phyloP scores from a whole-genome alignment of 305 asterid genomes.

The Coffea humblotiana region DNA sequence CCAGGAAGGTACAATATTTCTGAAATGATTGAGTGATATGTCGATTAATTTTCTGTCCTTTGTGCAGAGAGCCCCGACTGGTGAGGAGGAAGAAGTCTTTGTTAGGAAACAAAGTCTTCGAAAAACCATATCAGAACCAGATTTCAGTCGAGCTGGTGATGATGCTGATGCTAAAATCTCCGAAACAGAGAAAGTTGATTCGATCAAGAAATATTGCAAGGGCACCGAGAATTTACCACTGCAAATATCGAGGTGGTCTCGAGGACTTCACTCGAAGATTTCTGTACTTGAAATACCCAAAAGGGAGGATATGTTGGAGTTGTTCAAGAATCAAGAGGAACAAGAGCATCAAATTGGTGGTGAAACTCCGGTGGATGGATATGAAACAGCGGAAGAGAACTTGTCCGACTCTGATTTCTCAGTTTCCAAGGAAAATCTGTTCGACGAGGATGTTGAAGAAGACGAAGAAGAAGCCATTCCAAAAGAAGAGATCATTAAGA shows the following conservation, averaged over 20 bases:
- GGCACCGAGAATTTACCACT: slow-evolving; percentile 36
- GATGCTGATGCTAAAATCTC: slow-evolving; percentile 17
- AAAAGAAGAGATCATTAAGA: slow-evolving; percentile 54
- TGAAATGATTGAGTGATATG: not conserved
- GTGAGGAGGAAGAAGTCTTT: slow-evolving; percentile 40
- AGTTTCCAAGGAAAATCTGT: slow-evolving; percentile 59
- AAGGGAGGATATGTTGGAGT: slow-evolving; percentile 36
- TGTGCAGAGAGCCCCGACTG: slow-evolving; percentile 56
- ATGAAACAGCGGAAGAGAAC: slow-evolving; percentile 76
- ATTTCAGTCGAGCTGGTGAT: slow-evolving; percentile 32
- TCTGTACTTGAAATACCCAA: slow-evolving; percentile 60
- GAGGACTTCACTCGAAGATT: slow-evolving; percentile 50
- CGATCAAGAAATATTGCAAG: slow-evolving; percentile 28
- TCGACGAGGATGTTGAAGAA: slow-evolving; percentile 43
- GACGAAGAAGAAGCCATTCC: slow-evolving; percentile 50
- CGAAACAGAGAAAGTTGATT: slow-evolving; percentile 16
- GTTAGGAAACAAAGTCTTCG: slow-evolving; percentile 26
- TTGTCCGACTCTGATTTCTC: slow-evolving; percentile 54
- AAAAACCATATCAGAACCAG: slow-evolving; percentile 49
- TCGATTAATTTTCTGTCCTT: not conserved
- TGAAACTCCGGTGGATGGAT: slow-evolving; percentile 40
- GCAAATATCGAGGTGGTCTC: slow-evolving; percentile 45
- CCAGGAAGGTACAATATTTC: not conserved
- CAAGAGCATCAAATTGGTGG: not conserved
- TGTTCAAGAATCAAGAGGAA: slow-evolving; percentile 30